phyloP scores from a whole-genome alignment of 2,329 filamentous ascomycete species.

The Phaeosphaeriaceae sp. region DNA sequence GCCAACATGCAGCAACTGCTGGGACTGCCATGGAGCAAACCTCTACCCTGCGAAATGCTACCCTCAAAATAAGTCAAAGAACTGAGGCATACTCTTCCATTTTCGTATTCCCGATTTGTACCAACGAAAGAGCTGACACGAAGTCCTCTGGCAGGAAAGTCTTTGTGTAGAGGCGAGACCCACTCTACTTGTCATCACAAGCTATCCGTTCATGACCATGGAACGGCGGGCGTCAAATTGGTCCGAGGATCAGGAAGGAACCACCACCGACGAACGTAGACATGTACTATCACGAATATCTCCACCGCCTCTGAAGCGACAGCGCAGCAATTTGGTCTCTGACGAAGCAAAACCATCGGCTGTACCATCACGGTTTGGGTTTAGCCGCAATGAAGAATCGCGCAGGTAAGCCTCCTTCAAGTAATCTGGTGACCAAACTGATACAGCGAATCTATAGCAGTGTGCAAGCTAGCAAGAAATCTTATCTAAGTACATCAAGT shows the following conservation, averaged over 20 bases:
- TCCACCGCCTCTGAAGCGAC: constrained; percentile 34
- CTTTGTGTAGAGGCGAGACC: not conserved
- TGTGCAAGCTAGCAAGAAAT: not conserved
- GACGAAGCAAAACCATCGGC: not conserved
- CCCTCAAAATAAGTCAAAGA: constrained; percentile 27
- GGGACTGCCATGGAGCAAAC: constrained; percentile 22
- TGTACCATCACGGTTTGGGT: not conserved
- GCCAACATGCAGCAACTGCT: not conserved
- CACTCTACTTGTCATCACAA: not conserved
- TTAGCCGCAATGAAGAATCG: not conserved
- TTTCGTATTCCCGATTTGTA: not conserved
- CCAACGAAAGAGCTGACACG: not conserved
- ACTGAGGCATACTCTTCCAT: constrained; percentile 15
- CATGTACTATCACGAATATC: constrained; percentile 22
- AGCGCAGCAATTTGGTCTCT: constrained; percentile 6
- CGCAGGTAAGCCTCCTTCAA: constrained; percentile 12
- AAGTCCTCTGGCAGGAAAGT: not conserved
- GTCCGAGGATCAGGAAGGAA: not conserved
- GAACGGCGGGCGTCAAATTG: not conserved
- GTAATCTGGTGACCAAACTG: not conserved
- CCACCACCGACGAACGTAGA: not conserved
- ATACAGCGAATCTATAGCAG: not conserved
- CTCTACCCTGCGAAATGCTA: constrained; percentile 38
- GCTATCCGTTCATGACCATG: not conserved
- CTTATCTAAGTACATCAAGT: not conserved